Evolutionary conservation across 202 grass and related monocot genomes (phyloP).

Genomic region (Digitaria exilis): DNA sequence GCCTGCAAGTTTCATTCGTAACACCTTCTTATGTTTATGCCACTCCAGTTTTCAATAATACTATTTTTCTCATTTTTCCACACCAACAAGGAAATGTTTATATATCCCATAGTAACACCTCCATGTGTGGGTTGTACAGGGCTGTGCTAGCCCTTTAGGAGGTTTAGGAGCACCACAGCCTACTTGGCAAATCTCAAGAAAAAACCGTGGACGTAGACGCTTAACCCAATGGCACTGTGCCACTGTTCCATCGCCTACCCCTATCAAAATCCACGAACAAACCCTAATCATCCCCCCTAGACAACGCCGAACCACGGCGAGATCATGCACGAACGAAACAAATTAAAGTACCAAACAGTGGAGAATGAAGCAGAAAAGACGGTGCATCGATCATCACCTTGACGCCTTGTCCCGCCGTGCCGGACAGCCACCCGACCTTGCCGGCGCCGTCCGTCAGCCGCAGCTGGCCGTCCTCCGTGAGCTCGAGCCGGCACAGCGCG

Average conservation of each 20-base stretch:
- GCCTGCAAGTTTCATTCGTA: conserved; percentile 36
- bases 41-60: background rate
- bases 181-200: background rate
- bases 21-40: background rate
- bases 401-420: conserved; percentile 51
- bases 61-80: too few species aligned
- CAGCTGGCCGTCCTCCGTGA: conserved; percentile 60
- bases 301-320: background rate
- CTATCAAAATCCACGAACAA: background rate
- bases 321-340: background rate
- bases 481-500: conserved; percentile 52
- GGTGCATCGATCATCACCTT: conserved; percentile 61
- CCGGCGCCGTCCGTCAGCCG: conserved; percentile 57
- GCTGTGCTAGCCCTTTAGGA: too few species aligned
- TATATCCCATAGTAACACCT: background rate
- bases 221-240: background rate
- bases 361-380: background rate
- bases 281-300: background rate
- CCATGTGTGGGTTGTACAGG: background rate
- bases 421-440: conserved; percentile 56
- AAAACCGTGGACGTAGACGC: background rate
- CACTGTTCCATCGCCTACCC: conserved; percentile 19
- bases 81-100: background rate
- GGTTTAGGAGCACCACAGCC: background rate
- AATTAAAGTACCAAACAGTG: background rate